Conservation (phyloP, 192 early-diverging fungal genomes). For the Funneliformis geosporum region DNA sequence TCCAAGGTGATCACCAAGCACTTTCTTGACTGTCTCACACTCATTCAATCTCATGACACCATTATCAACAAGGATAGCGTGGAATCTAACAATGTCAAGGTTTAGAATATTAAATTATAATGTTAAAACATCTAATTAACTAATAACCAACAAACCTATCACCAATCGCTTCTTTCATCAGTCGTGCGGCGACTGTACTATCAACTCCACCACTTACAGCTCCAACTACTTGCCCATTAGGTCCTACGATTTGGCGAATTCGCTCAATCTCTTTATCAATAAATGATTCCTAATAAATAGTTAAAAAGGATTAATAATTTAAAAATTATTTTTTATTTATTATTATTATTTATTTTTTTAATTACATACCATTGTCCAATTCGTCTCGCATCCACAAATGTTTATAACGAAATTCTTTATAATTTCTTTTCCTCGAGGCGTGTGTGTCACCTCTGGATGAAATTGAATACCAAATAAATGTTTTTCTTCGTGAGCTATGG, state of each 20-base stretch:
- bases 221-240: conserved; percentile 90
- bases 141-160: conserved; percentile 56
- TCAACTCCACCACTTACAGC: conserved; percentile 98
- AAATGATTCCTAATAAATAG: conserved; percentile 60
- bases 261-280: conserved; percentile 97
- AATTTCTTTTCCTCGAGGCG: conserved; percentile 76
- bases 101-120: not conserved
- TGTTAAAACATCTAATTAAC: not conserved
- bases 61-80: conserved; percentile 97
- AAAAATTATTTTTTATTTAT: not conserved
- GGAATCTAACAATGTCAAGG: conserved; percentile 60
- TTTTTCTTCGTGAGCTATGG: conserved; percentile 78
- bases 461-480: conserved; percentile 96
- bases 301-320: not conserved
- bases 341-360: no score
- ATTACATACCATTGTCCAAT: conserved; percentile 88
- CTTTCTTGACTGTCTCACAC: conserved; percentile 82
- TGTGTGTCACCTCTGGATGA: conserved; percentile 99
- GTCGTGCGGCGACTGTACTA: conserved; percentile 91
- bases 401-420: conserved; percentile 93
- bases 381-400: conserved; percentile 80
- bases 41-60: conserved; percentile 99
- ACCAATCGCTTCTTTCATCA: conserved; percentile 97
- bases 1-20: conserved; percentile 84
- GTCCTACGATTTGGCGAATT: conserved; percentile 88